These are phyloP conservation scores for Colletotrichum sojae DNA, from an alignment of 2,329 filamentous ascomycete species.

Conservation along the genomic window DNA sequence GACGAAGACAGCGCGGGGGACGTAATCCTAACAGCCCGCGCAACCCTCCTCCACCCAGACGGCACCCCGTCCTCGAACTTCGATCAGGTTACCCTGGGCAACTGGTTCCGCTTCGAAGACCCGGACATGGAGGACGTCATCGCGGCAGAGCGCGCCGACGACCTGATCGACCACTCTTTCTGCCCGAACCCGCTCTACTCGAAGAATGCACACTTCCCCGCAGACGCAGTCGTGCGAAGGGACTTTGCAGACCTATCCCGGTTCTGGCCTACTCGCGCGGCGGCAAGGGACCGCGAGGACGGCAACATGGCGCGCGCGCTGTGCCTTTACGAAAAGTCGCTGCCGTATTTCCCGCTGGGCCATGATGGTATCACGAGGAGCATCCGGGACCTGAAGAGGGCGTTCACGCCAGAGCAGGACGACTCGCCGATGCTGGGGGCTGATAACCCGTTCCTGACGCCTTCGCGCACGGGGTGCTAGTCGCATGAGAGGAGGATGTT, in stretches of 20 bases:
- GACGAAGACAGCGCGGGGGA: background rate
- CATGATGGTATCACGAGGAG: background rate
- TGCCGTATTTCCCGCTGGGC: background rate
- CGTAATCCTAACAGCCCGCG: background rate
- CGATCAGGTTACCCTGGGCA: background rate
- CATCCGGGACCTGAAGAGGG: background rate
- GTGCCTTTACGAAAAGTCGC: conserved; percentile 10
- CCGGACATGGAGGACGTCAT: background rate
- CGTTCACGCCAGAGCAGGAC: background rate
- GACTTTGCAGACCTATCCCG: background rate
- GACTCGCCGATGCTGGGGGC: background rate
- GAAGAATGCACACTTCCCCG: background rate
- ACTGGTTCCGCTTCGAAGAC: background rate
- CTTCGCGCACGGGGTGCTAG: background rate
- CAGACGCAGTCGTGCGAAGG: background rate
- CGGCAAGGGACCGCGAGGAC: background rate
- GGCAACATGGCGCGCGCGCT: background rate
- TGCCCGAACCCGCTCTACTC: background rate
- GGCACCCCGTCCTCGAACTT: background rate
- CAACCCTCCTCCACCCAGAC: background rate
- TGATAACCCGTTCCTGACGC: background rate
- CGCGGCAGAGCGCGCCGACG: background rate
- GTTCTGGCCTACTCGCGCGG: background rate
- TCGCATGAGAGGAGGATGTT: background rate
- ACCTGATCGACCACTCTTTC: background rate